A percentile compares a stretch with the other conserved stretches of the same genome.
Conservation (phyloP, 108 stramenopile genomes). For the Discostella pseudostelligera region DNA sequence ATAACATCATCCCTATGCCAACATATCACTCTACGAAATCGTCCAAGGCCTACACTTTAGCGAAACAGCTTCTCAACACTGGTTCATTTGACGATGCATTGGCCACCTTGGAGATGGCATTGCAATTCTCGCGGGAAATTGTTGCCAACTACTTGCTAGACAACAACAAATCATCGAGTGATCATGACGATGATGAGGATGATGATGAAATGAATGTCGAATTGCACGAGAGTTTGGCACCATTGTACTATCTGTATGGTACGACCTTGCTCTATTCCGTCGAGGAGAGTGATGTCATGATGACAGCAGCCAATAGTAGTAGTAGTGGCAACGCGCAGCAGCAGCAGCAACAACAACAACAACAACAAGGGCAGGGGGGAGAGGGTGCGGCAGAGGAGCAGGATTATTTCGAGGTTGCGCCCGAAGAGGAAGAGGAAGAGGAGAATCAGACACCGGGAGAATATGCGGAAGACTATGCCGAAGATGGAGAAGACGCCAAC, state of each 20-base stretch:
- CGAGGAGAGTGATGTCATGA: constrained; percentile 68
- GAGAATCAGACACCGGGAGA: background rate
- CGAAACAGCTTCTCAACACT: constrained; percentile 50
- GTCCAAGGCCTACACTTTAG: constrained; percentile 28
- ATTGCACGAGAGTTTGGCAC: constrained; percentile 67
- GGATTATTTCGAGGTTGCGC: background rate
- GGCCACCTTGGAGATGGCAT: constrained; percentile 39
- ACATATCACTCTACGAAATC: constrained; percentile 9
- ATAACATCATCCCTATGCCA: background rate
- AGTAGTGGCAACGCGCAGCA: too few species aligned
- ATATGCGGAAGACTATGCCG: constrained; percentile 10
- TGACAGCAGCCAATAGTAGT: background rate
- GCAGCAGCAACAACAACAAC: too few species aligned
- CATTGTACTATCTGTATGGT: constrained; percentile 85
- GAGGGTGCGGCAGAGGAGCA: background rate
- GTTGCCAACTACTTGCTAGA: background rate
- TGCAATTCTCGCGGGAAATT: background rate
- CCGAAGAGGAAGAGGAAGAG: background rate
- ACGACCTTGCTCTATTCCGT: constrained; percentile 82
- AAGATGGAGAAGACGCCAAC: constrained; percentile 11
- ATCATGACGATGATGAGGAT: constrained; percentile 4
- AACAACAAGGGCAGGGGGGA: constrained; percentile 9
- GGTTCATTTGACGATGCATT: constrained; percentile 66
- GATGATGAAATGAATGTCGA: constrained; percentile 28
- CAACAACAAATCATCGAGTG: background rate